Evolutionary conservation across 768 basidiomycete genomes (phyloP), one percentile per base, ranked within the genome.

Genomic region (Boletus pseudopeckii): DNA sequence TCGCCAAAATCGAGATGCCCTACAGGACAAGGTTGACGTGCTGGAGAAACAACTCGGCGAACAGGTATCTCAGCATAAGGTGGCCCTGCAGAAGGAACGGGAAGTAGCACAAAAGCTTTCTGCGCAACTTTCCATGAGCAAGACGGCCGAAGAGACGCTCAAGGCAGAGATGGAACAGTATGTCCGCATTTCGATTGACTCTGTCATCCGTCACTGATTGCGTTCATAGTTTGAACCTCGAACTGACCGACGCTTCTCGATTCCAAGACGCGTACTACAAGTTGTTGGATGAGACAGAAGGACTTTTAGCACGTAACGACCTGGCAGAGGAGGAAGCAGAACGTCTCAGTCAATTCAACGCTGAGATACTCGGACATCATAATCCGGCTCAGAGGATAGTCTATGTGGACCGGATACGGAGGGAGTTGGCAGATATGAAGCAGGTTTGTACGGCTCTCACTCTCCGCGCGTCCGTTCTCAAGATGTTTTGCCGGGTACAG

Each of bases 311-410:
- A 13, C 79, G 86, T 11, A 90, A 92, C 59, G 79, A 84, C 32
- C 75, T 93, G 34, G 90, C 90, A 7, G 86, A 93, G 63, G 84
- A 84, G 39, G 94, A 96, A 66, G 83, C 88, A 0, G 75, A 80
- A 37, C 74, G 77, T n/a, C 77, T 96, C 40, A 84, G 88, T 59
- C 79, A 77, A 62, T 87, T 92, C 72, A 95, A 95, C 58, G 88
- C 90, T 1, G 84, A 93, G 66, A 88, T 96, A 53, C 73, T 93
- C 17, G 83, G 90, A 0, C 92, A 95, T 65, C 78, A 80, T 33
- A 94, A 95, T 64, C 88, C 90, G 9, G 83, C 84, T 2, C 93
- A 96, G 69, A 82, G 84, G 54, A 92, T 97, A 62, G 76, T 84
- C 67, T 95, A 96, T 60, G 84, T 97, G 15, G 94, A 95, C 54